Conservation (phyloP, 2,329 filamentous ascomycete species). For the Periglandula ipomoeae region DNA sequence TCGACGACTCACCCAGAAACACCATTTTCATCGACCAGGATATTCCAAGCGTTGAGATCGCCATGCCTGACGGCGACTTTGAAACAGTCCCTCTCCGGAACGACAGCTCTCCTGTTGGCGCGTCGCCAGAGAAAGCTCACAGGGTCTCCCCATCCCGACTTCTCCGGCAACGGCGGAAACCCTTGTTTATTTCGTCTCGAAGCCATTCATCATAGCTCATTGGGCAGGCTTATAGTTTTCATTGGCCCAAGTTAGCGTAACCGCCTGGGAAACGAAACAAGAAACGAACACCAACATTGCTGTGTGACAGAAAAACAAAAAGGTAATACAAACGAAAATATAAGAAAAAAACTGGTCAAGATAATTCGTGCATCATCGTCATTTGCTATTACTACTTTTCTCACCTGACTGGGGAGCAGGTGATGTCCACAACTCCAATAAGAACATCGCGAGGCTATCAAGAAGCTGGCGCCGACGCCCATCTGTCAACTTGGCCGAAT, state of each 20-base stretch:
- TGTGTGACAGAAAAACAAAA: too few species aligned
- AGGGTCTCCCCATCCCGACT: not conserved
- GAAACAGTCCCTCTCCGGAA: not conserved
- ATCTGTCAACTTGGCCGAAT: not conserved
- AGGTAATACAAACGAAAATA: too few species aligned
- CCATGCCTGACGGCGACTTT: not conserved
- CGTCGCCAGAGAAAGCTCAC: not conserved
- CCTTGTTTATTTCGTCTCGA: not conserved
- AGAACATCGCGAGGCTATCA: not conserved
- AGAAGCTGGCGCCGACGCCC: not conserved
- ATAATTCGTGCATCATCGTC: too few species aligned
- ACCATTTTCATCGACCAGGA: not conserved
- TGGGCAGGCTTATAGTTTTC: not conserved
- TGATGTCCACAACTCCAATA: not conserved
- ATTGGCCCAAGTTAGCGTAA: not conserved
- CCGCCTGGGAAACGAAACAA: too few species aligned
- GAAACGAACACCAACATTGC: too few species aligned
- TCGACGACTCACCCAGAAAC: not conserved
- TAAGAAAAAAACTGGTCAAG: too few species aligned
- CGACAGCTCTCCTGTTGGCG: not conserved
- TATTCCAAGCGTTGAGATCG: not conserved
- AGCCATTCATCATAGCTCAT: not conserved
- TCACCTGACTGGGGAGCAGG: not conserved
- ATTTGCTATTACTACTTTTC: too few species aligned
- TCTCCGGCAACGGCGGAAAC: not conserved